phyloP scores from a whole-genome alignment of 2,329 filamentous ascomycete species.

The Aureobasidium melanogenum region DNA sequence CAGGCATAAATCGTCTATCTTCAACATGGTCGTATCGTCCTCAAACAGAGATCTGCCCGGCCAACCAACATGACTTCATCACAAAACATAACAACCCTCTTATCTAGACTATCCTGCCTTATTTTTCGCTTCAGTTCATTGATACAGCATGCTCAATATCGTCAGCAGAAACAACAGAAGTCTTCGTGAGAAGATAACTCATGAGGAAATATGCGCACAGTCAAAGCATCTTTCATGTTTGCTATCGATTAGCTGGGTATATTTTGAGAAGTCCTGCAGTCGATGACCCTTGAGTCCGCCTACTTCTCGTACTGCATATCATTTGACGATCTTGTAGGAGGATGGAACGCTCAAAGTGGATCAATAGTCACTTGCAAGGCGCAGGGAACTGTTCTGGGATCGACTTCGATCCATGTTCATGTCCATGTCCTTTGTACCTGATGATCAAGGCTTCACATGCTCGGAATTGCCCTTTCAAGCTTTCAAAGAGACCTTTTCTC shows the following conservation, averaged over 20 bases:
- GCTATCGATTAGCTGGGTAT: not conserved
- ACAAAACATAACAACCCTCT: not conserved
- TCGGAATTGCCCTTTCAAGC: not conserved
- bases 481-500: not conserved
- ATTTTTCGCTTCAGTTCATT: not conserved
- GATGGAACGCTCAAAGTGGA: not conserved
- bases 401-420: not conserved
- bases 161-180: not conserved
- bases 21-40: not conserved
- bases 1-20: not conserved
- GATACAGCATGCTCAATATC: not conserved
- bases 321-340: not conserved
- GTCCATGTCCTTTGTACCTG: not conserved
- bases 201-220: not conserved
- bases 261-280: no score
- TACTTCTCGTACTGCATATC: not conserved
- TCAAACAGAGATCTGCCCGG: not conserved
- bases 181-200: no score
- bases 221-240: not conserved
- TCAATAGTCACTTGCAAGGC: not conserved
- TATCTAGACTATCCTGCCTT: not conserved
- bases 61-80: not conserved
- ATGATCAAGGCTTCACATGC: not conserved
- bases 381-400: not conserved
- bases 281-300: no score